Base-by-base conservation (phyloP, 495 filamentous ascomycete species). In the Aspergillus carlsbadensis region DNA sequence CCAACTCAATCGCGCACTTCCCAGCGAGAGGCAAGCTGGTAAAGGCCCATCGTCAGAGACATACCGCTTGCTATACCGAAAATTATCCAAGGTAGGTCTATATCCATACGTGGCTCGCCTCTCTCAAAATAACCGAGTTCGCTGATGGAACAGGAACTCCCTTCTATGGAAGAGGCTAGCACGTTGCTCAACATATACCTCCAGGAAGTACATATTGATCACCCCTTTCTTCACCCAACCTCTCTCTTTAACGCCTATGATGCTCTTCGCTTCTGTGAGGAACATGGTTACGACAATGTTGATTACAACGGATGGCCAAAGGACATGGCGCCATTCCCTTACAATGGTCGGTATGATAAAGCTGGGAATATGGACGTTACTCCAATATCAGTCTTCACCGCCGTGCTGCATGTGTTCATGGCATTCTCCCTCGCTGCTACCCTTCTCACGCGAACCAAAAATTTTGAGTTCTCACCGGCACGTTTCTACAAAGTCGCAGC, bases 401-500 rank as follows among this genome's bases (percentile, higher is more conserved):
- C 65, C 11, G 47, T 56, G 5, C 58, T 62, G 20, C 65, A 67
- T 46, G 42, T 64, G 6, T 67, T 64, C 18, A 62, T 62, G 61
- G 50, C 45, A 3, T 60, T 67, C 15, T 67, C 65, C 5, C 46
- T 67, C 10, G 54, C 65, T 2, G 61, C 65, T 24, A 64, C 65
- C 1, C 35, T 67, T 0, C 29, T 67, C 4, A 67, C 61, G 8
- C 50, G 65, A 11, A 62, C 60, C 35, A 67, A 67, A 17, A 67
- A 60, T 14, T 67, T 56, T 21, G 65, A 67, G 26, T 50, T 54
- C 22, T 60, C 61, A 1, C 65, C 65, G 0, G 20, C 59, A 0
- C 24, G 61, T n/a, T 62, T 64, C 21, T 56, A 67, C 17, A 57
- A 55, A n/a, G 59, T 62, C 46, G 65, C 65, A 33, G 57, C 61